These are phyloP conservation scores for Pseudotsuga menziesii DNA, from an alignment of 75 land plant species.

Conservation along the genomic window DNA sequence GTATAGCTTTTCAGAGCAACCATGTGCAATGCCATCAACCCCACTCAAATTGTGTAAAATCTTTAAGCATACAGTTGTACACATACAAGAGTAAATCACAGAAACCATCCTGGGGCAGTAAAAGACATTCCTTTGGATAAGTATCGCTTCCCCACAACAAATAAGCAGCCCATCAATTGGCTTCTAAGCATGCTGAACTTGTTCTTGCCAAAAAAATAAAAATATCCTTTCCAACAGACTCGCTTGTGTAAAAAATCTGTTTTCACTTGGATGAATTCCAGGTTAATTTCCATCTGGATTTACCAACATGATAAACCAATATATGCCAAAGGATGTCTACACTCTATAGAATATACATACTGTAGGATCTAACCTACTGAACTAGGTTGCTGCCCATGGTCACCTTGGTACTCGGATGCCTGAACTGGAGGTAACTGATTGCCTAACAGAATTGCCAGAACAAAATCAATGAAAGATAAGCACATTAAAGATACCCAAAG, in stretches of 20 bases:
- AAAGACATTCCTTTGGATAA: background rate
- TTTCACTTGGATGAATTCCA: background rate
- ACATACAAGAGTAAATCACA: background rate
- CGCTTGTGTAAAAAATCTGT: background rate
- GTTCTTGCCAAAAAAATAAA: background rate
- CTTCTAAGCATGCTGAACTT: background rate
- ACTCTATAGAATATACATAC: background rate
- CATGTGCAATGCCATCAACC: background rate
- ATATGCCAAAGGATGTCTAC: background rate
- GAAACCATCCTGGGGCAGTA: too few relatives aligned
- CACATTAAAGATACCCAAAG: background rate
- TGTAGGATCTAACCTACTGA: background rate
- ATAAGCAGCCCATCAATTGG: background rate
- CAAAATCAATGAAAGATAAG: background rate
- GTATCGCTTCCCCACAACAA: background rate
- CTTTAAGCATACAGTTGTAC: background rate
- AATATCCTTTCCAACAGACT: background rate
- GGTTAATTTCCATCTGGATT: background rate
- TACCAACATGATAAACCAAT: background rate
- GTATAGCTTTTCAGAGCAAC: background rate
- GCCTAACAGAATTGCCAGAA: background rate
- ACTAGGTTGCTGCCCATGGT: background rate
- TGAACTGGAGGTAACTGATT: background rate
- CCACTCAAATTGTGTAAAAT: background rate
- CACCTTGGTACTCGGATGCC: background rate